Percentiles rank a stretch among this genome's conserved stretches.
Evolutionary conservation across 495 filamentous ascomycete species (phyloP).

Genomic region (Penicillium longicatenatum): DNA sequence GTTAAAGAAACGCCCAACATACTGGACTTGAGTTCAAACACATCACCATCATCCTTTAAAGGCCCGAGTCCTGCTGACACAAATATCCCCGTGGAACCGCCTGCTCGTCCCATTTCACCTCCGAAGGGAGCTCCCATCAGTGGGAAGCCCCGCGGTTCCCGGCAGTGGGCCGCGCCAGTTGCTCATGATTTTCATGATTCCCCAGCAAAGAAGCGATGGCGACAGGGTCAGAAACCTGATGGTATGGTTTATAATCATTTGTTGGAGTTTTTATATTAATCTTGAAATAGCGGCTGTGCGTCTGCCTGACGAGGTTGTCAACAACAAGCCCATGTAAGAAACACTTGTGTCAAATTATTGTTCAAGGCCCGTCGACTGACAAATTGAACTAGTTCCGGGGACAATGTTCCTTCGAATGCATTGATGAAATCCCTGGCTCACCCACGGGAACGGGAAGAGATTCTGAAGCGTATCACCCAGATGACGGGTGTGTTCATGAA

Average conservation of each 20-base stretch:
- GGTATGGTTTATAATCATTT: not conserved
- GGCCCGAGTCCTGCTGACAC: not conserved
- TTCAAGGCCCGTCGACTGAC: not conserved
- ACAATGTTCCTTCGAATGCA: not conserved
- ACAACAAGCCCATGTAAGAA: not conserved
- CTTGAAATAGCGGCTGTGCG: not conserved
- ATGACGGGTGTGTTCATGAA: not conserved
- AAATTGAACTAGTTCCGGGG: not conserved
- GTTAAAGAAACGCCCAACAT: not conserved
- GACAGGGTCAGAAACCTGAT: not conserved
- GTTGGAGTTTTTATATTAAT: not conserved
- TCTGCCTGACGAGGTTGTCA: not conserved
- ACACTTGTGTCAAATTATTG: not conserved
- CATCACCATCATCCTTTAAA: not conserved
- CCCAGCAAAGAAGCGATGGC: not conserved
- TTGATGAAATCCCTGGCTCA: not conserved
- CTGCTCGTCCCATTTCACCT: too few species aligned
- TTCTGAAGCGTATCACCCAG: not conserved
- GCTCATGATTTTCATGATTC: not conserved
- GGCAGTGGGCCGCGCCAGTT: not conserved
- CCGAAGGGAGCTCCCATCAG: not conserved
- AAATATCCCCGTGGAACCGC: not conserved
- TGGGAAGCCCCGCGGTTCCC: not conserved
- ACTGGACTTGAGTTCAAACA: not conserved
- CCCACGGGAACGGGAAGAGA: not conserved